These are phyloP conservation scores for Xerocomus amazonicus DNA, from an alignment of 1,284 basidiomycete species.

Conservation along the genomic window DNA sequence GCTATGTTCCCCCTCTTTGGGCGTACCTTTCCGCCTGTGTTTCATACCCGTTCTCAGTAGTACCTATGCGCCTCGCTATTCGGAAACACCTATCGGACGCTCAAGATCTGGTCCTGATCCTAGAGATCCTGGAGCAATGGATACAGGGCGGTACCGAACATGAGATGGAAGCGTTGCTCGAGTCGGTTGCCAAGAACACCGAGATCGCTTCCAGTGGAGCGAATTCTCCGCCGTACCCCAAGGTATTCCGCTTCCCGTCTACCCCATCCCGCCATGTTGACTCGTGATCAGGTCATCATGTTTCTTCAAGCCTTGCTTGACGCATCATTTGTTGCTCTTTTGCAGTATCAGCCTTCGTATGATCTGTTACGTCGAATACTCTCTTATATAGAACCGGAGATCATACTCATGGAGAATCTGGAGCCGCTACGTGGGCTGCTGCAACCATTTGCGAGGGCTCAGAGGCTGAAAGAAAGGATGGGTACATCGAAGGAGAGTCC, in stretches of 20 bases:
- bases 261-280: slow-evolving; percentile 1
- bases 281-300: slow-evolving; percentile 42
- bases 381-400: slow-evolving; percentile 50
- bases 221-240: slow-evolving; percentile 46
- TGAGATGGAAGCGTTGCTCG: slow-evolving; percentile 41
- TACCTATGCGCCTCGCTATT: slow-evolving; percentile 53
- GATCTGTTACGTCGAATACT: slow-evolving; percentile 46
- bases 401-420: slow-evolving; percentile 44
- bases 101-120: slow-evolving; percentile 47
- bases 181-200: slow-evolving; percentile 31
- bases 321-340: slow-evolving; percentile 59
- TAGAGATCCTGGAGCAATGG: slow-evolving; percentile 57
- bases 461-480: slow-evolving; percentile 42
- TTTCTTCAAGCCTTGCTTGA: slow-evolving; percentile 67
- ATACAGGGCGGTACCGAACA: slow-evolving; percentile 41
- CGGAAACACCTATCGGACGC: slow-evolving; percentile 51
- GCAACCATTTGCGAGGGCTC: slow-evolving; percentile 55
- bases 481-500: slow-evolving; percentile 35
- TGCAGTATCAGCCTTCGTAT: slow-evolving; percentile 58
- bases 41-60: slow-evolving; percentile 49
- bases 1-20: slow-evolving; percentile 41
- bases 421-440: slow-evolving; percentile 57
- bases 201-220: slow-evolving; percentile 9
- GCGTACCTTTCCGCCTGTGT: slow-evolving; percentile 51
- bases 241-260: slow-evolving; percentile 35